phyloP scores from a whole-genome alignment of 768 basidiomycete genomes.

The Tylopilus subfusipes region DNA sequence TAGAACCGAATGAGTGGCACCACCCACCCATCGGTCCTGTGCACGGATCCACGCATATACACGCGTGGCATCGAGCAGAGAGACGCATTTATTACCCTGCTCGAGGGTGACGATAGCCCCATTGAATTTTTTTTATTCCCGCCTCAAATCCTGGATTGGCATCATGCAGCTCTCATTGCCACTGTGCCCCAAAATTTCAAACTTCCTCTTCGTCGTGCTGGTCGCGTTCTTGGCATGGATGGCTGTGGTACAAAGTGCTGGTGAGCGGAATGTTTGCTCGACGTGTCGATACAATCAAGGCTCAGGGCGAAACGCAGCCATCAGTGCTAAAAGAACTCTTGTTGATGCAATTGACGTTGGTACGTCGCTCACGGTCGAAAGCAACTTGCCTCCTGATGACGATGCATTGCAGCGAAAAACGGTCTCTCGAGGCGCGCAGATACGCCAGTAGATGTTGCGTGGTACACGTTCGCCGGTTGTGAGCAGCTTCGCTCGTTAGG shows the following conservation, averaged over 20 bases:
- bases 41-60: not conserved
- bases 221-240: conserved; percentile 5
- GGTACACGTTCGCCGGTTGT: not conserved
- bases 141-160: not conserved
- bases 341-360: not conserved
- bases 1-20: too few species aligned
- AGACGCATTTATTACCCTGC: not conserved
- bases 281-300: not conserved
- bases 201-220: not conserved
- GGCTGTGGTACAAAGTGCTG: conserved; percentile 5
- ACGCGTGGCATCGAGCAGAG: not conserved
- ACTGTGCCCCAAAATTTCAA: not conserved
- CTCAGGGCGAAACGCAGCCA: conserved; percentile 4
- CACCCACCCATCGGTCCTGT: not conserved
- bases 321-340: not conserved
- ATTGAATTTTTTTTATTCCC: not conserved
- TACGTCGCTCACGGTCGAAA: not conserved
- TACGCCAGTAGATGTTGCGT: not conserved
- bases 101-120: not conserved
- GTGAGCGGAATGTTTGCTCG: conserved; percentile 3
- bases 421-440: not conserved
- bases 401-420: not conserved
- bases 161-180: conserved; percentile 5
- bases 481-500: not conserved
- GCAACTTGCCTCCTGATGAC: not conserved